Evolutionary conservation across 2,329 filamentous ascomycete species (phyloP).

Genomic region (Aspergillus pseudonomiae): DNA sequence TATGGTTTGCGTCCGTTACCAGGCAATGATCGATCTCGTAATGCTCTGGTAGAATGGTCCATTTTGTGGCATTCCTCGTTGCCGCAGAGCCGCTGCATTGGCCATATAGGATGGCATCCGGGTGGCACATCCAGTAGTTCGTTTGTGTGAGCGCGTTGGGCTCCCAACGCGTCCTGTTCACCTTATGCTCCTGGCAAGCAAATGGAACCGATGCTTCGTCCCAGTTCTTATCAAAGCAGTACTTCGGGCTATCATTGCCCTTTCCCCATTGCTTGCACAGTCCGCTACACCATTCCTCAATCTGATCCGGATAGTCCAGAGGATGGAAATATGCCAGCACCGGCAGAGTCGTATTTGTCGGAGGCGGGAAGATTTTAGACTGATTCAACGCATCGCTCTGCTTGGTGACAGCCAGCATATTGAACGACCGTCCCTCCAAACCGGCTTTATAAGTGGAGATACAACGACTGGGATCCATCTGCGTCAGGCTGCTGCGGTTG

Average conservation of each 20-base stretch:
- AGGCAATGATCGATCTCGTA: slow-evolving; percentile 1
- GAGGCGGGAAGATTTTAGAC: not conserved
- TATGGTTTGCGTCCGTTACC: not conserved
- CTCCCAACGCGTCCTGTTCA: not conserved
- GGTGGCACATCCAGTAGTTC: not conserved
- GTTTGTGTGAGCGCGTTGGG: not conserved
- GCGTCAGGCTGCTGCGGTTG: not conserved
- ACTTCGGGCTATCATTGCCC: not conserved
- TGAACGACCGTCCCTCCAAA: not conserved
- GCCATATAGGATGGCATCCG: not conserved
- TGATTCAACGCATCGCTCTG: not conserved
- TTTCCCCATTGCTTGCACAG: not conserved
- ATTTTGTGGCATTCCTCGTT: not conserved
- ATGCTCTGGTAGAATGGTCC: not conserved
- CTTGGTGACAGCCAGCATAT: not conserved
- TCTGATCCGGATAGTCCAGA: not conserved
- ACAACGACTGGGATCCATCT: not conserved
- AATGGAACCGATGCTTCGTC: not conserved
- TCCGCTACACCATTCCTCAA: not conserved
- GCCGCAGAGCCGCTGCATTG: not conserved
- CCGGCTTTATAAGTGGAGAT: not conserved
- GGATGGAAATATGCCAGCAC: slow-evolving; percentile 4
- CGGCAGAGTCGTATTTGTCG: not conserved
- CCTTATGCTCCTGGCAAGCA: not conserved
- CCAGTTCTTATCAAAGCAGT: not conserved